These are phyloP conservation scores for Rhodotorula sp. DNA, from an alignment of 1,284 basidiomycete species.

Conservation along the genomic window DNA sequence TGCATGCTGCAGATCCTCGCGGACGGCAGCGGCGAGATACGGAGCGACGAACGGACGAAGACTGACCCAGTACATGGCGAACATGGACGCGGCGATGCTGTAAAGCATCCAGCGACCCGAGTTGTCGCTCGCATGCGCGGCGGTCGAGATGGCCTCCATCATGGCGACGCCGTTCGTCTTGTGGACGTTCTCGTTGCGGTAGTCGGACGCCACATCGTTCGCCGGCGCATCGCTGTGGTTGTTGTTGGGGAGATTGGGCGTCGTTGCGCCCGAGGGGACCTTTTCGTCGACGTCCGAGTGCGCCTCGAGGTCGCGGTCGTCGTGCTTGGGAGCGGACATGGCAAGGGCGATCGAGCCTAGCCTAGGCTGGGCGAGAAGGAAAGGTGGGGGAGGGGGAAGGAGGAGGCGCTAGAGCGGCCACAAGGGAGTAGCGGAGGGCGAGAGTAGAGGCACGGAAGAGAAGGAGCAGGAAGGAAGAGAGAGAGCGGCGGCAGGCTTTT, in stretches of 20 bases:
- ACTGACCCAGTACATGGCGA: slow-evolving; percentile 3
- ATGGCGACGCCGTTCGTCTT: not conserved
- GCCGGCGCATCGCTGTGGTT: too few relatives aligned
- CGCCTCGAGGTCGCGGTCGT: not conserved
- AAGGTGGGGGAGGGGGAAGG: not conserved
- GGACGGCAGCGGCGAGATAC: not conserved
- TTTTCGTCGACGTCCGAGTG: not conserved
- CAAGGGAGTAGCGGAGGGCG: not conserved
- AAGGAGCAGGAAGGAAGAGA: not conserved
- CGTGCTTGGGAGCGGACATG: not conserved
- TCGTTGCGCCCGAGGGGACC: not conserved
- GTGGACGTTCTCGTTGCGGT: not conserved
- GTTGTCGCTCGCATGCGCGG: not conserved
- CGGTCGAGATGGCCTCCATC: slow-evolving; percentile 4
- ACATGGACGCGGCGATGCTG: not conserved
- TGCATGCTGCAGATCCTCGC: too few relatives aligned
- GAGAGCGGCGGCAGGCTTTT: not conserved
- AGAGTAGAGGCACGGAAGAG: not conserved
- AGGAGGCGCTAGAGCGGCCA: not conserved
- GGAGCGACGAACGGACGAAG: not conserved
- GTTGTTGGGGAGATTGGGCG: not conserved
- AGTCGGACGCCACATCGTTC: not conserved
- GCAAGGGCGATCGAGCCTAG: not conserved
- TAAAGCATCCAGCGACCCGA: not conserved
- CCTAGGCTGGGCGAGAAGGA: not conserved